These are phyloP conservation scores for Solanum habrochaites DNA, from an alignment of 257 asterid species.

Conservation along the genomic window DNA sequence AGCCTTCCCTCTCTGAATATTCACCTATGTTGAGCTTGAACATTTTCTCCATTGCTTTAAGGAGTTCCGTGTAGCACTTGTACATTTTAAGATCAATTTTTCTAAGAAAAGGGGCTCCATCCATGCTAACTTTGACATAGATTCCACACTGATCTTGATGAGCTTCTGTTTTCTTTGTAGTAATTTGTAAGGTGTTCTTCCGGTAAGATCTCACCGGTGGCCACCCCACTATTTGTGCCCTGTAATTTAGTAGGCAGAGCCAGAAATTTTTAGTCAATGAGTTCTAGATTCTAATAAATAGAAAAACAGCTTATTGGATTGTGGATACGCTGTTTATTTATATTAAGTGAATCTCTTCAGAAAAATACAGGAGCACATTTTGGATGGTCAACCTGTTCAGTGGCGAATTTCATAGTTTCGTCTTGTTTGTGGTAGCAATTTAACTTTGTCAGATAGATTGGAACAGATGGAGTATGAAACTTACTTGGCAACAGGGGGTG, in stretches of 20 bases:
- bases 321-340: neutral
- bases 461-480: neutral
- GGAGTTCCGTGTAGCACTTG: slow-evolving; percentile 31
- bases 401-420: neutral
- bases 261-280: neutral
- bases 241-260: neutral
- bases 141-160: slow-evolving; percentile 12
- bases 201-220: slow-evolving; percentile 49
- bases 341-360: neutral
- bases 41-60: slow-evolving; percentile 44
- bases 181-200: slow-evolving; percentile 1
- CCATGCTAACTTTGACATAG: slow-evolving; percentile 35
- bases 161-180: slow-evolving; percentile 1
- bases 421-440: neutral
- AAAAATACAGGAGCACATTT: neutral
- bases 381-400: neutral
- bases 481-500: slow-evolving; percentile 32
- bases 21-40: slow-evolving; percentile 46
- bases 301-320: neutral
- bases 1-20: slow-evolving; percentile 47
- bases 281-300: neutral
- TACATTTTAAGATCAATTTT: slow-evolving; percentile 45
- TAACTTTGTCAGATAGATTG: neutral
- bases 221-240: slow-evolving; percentile 60
- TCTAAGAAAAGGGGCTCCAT: slow-evolving; percentile 58